Base-by-base conservation (phyloP, 345 rosid genomes). In the Eucalyptus pumila region DNA sequence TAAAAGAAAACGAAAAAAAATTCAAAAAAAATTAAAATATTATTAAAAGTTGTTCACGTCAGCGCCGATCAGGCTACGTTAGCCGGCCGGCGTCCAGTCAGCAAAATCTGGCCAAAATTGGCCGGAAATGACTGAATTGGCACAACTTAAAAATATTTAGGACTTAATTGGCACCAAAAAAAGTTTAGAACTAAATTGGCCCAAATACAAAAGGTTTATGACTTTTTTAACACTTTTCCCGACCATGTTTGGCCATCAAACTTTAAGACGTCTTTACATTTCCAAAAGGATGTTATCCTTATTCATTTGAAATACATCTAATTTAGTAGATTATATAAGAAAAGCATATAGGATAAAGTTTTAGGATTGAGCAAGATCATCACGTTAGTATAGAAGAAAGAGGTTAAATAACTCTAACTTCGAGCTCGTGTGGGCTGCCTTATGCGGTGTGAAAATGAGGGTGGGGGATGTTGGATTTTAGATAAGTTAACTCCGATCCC, bases 121-220 rank as follows among this genome's bases (percentile, higher is more conserved):
- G 3, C 1, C 0, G 1, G 0, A 50, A 50, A 50, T 5, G 52
- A 50, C 3, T 50, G 3, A 50, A 50, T 50, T 50, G 19, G 0
- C 52, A 50, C 7, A 50, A 15, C 51, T 14, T 49, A 49, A 49
- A 49, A 49, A 49, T 5, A 6, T 49, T 49, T 5, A 49, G 6
- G 51, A 49, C 16, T 44, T 44, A 44, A 8, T 2, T 44, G 45
- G 2, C 45, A 44, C 45, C 45, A 45, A 45, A 45, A 45, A 47
- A 47, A 47, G 48, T 47, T 47, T 47, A 47, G 1, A 12, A 47
- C 13, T 47, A 47, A 47, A 47, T 11, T 47, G 48, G 48, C 4
- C 1, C 4, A 47, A 11, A 47, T 47, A 11, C 12, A 47, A 47
- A 47, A 47, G 12, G 48, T 47, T 47, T 47, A 47, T 4, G 13